These are phyloP conservation scores for Cutaneotrichosporon curvatum DNA, from an alignment of 1,284 basidiomycete species.

Conservation along the genomic window DNA sequence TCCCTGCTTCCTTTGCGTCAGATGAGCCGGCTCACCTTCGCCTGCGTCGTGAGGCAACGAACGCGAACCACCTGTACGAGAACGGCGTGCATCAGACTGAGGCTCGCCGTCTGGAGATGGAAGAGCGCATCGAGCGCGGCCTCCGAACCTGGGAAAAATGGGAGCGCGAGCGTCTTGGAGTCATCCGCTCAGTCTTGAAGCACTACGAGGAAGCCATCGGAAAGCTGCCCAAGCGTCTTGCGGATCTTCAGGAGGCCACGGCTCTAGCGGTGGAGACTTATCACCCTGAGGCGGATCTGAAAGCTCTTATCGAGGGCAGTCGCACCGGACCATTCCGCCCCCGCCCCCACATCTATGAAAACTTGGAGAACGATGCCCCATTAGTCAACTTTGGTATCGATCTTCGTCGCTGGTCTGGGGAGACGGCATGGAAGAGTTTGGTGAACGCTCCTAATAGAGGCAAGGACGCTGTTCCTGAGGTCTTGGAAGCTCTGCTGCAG, in stretches of 20 bases:
- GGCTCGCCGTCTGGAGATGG: conserved; percentile 67
- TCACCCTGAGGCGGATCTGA: conserved; percentile 68
- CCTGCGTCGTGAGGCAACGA: conserved; percentile 66
- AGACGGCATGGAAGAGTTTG: conserved; percentile 51
- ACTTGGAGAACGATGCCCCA: conserved; percentile 65
- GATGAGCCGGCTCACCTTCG: conserved; percentile 61
- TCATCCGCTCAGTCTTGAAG: conserved; percentile 73
- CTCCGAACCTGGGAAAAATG: conserved; percentile 71
- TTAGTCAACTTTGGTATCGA: conserved; percentile 85
- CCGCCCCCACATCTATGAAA: conserved; percentile 72
- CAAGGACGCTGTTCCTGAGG: conserved; percentile 62
- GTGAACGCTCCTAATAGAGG: conserved; percentile 43
- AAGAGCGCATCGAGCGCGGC: conserved; percentile 74
- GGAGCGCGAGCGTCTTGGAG: conserved; percentile 72
- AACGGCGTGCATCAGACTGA: conserved; percentile 60
- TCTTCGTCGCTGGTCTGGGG: conserved; percentile 71
- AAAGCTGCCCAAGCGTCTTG: conserved; percentile 61
- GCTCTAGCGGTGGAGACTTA: conserved; percentile 68
- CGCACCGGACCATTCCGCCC: conserved; percentile 84
- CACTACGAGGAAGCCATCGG: conserved; percentile 73
- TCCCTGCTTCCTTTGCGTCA: conserved; percentile 35
- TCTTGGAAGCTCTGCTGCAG: conserved; percentile 61
- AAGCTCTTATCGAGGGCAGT: conserved; percentile 70
- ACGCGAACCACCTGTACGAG: conserved; percentile 68
- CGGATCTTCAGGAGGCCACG: conserved; percentile 61